These are phyloP conservation scores for Didymella keratinophila DNA, from an alignment of 2,329 filamentous ascomycete genomes.

Conservation along the genomic window DNA sequence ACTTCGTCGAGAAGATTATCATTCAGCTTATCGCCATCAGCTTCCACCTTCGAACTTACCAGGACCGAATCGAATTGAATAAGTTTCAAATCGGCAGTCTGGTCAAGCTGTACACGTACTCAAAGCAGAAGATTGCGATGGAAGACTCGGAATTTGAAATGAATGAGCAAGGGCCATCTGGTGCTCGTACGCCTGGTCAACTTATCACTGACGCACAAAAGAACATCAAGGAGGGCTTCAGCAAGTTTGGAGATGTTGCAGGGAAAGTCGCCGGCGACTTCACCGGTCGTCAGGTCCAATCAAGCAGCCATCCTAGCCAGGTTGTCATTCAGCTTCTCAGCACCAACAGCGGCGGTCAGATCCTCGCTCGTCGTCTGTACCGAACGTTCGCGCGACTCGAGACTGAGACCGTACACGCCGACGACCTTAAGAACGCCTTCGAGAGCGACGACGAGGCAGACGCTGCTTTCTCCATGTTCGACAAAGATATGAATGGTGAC, in stretches of 20 bases:
- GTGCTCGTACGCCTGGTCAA: conserved; percentile 76
- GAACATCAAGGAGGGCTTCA: conserved; percentile 77
- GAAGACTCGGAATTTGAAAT: conserved; percentile 80
- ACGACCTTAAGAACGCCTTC: conserved; percentile 82
- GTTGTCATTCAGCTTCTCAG: conserved; percentile 81
- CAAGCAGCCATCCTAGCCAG: conserved; percentile 80
- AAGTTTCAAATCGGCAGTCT: conserved; percentile 82
- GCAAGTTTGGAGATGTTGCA: conserved; percentile 84
- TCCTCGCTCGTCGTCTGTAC: conserved; percentile 86
- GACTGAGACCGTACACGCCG: conserved; percentile 76
- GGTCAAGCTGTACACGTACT: conserved; percentile 70
- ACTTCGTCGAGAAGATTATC: conserved; percentile 89
- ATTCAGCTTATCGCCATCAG: conserved; percentile 94
- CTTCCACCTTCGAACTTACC: conserved; percentile 90
- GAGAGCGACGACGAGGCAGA: conserved; percentile 85
- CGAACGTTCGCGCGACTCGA: conserved; percentile 81
- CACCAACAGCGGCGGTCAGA: conserved; percentile 76
- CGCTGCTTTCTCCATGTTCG: conserved; percentile 89
- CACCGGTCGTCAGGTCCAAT: conserved; percentile 74
- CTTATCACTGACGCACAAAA: conserved; percentile 73
- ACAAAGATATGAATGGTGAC: conserved; percentile 95
- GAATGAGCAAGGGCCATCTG: conserved; percentile 59
- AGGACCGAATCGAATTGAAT: conserved; percentile 88
- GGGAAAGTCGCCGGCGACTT: conserved; percentile 90
- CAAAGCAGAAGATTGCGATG: conserved; percentile 69